phyloP scores from a whole-genome alignment of 139 green algal genomes.

The Zygnema circumcarinatum region DNA sequence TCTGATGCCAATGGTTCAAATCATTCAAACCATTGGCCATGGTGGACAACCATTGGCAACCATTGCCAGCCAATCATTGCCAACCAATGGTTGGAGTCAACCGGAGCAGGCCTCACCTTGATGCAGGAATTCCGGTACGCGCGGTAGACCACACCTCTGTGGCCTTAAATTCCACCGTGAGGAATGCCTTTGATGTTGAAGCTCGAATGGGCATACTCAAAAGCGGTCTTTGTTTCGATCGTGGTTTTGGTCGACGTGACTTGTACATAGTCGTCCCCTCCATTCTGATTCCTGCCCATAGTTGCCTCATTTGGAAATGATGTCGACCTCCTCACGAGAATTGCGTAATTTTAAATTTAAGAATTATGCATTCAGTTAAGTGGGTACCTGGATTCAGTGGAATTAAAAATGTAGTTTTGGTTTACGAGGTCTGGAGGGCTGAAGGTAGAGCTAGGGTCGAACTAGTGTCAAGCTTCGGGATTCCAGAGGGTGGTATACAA shows the following conservation, averaged over 20 bases:
- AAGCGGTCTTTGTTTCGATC: slow-evolving; percentile 7
- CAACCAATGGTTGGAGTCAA: no score
- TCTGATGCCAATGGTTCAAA: slow-evolving; percentile 8
- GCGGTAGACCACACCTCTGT: slow-evolving; percentile 23
- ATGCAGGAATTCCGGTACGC: slow-evolving; percentile 15
- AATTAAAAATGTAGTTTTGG: no score
- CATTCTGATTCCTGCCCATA: slow-evolving; percentile 33
- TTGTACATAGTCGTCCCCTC: slow-evolving; percentile 29
- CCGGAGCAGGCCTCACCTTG: no score
- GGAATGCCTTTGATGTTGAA: neutral
- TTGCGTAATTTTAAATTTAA: no score
- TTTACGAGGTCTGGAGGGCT: no score
- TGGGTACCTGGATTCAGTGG: no score
- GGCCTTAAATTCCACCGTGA: neutral
- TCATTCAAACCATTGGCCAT: neutral
- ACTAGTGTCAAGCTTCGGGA: no score
- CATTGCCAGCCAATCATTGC: no score
- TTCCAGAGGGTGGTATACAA: no score
- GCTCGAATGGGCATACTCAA: slow-evolving; percentile 21
- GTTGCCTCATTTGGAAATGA: slow-evolving; percentile 4
- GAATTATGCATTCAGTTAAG: no score
- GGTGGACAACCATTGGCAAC: no score
- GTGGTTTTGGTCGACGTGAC: neutral
- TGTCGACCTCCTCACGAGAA: slow-evolving; percentile 46
- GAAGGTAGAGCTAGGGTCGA: no score